Base-by-base conservation (phyloP, 2,329 filamentous ascomycete species). In the Zarea fungicola region DNA sequence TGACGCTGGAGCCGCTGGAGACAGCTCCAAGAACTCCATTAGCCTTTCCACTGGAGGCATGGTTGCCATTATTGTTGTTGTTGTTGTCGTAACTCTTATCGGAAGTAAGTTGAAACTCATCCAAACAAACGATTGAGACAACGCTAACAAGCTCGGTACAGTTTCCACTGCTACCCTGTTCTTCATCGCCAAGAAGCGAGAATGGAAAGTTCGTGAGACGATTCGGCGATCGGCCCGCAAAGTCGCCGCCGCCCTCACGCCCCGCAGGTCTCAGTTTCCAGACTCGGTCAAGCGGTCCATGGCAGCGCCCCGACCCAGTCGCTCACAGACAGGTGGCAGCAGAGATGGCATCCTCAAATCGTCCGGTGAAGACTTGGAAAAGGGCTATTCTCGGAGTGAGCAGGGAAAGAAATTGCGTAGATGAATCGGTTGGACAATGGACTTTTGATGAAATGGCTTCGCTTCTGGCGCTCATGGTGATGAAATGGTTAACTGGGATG, bases 111-210 rank as follows among this genome's bases (percentile, higher is more conserved):
- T 28, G 31, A 34, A 32, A 28, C 29, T 11, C 44, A 28, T 56
- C 60, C 45, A 61, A 51, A 43, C 28, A 11, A 4, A 19, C 26
- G 3, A 5, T 3, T 16, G 19, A 5, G 3, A 9, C 16, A 19
- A 16, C 14, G 9, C 37, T 48, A 29, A 42, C 29, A 5, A 22
- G 10, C 22, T 8, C 19, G 57, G 52, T 40, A 34, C 55, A 86
- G 85, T 84, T 54, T 75, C 74, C 19, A 84, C 78, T 28, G 79
- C 82, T 3, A 69, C 81, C 3, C 78, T 93, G 23, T 95, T 87
- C 70, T 89, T 84, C 65, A 64, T 92, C 31, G 86, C 89, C 48
- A 93, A 93, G 74, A 90, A 89, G 70, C 81, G 84, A 40, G 87
- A 91, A 65, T 93, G 89, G 89, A 86, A 83, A 56, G 73, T 93